A percentile compares a stretch with the other conserved stretches of the same genome.
These are phyloP conservation scores for Podila epicladia DNA, from an alignment of 192 early-diverging fungal species.

Conservation along the genomic window DNA sequence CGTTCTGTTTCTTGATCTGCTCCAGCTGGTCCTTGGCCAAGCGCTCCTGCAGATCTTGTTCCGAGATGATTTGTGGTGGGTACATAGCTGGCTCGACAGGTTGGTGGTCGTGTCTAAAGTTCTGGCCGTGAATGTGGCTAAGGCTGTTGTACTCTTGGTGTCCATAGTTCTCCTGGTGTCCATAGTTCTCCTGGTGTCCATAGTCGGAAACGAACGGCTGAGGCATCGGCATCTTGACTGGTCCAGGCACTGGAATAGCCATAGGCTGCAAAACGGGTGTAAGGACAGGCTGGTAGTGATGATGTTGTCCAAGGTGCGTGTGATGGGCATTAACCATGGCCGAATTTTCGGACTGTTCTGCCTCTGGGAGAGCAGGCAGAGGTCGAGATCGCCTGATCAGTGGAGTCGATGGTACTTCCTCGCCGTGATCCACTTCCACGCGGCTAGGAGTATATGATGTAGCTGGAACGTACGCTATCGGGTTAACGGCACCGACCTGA, in stretches of 20 bases:
- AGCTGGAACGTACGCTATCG: not conserved
- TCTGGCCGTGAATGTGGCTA: not conserved
- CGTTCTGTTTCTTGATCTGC: constrained; percentile 28
- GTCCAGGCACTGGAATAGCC: not conserved
- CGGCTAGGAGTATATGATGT: not conserved
- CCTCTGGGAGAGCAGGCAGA: not conserved
- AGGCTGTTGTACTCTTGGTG: not conserved
- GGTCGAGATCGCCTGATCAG: constrained; percentile 19
- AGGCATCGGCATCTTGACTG: constrained; percentile 33
- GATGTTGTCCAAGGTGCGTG: not conserved
- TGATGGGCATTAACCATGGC: not conserved
- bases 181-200: not conserved
- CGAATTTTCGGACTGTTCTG: not conserved
- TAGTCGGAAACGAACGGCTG: constrained; percentile 16
- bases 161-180: constrained; percentile 5
- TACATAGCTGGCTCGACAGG: constrained; percentile 15
- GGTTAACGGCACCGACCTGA: not conserved
- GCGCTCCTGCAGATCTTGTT: constrained; percentile 26
- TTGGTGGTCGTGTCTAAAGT: not conserved
- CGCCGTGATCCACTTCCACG: not conserved
- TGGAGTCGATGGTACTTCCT: constrained; percentile 24
- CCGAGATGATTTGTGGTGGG: constrained; percentile 38
- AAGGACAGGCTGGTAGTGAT: not conserved
- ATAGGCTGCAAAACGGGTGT: not conserved
- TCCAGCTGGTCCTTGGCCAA: constrained; percentile 24